Base-by-base conservation (phyloP, 345 rosid species). In the Aethionema arabicum region DNA sequence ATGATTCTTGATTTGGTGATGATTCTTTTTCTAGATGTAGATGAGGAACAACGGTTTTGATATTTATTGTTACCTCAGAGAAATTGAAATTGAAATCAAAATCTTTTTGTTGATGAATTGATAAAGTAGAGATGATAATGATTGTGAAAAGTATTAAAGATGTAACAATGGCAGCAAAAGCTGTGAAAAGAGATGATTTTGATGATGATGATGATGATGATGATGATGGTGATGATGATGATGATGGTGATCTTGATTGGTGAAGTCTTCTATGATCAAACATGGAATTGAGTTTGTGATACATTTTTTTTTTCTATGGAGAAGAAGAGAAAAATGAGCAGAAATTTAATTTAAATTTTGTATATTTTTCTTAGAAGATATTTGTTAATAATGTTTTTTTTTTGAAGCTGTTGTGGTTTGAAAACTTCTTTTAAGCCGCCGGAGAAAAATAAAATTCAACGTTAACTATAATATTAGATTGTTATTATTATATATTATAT, bases 111-210 rank as follows among this genome's bases (percentile, higher is more conserved):
- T 21, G 27, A 21, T 51, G n/a, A 11, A 59, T 14, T 3, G 68
- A 61, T 64, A 62, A 46, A 14, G 60, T 66, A 21, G 56, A 61
- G 14, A 77, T 4, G 35, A 69, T 27, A 16, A 63, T 27, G 40
- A 76, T 70, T 9, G 75, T 72, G 56, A 64, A 75, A 73, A 85
- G 30, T 49, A 85, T 43, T 52, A 79, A 68, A 63, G 82, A 7
- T 0, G 77, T 3, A n/a, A 69, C 76, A 30, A 64, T 67, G 29
- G 79, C 7, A 5, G 72, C 15, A 52, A 75, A 69, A 1, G 57
- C 16, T 29, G 72, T 33, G 45, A 82, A 37, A 16, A 75, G 14
- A 8, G 69, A 14, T 11, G 27, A 21, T 21, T 1, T 1, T 21
- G 27, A 21, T 21, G 27, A 21, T 21, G 27, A 21, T 21, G 27